Conservation (phyloP, 495 filamentous ascomycete species). For the Delitschia confertaspora region DNA sequence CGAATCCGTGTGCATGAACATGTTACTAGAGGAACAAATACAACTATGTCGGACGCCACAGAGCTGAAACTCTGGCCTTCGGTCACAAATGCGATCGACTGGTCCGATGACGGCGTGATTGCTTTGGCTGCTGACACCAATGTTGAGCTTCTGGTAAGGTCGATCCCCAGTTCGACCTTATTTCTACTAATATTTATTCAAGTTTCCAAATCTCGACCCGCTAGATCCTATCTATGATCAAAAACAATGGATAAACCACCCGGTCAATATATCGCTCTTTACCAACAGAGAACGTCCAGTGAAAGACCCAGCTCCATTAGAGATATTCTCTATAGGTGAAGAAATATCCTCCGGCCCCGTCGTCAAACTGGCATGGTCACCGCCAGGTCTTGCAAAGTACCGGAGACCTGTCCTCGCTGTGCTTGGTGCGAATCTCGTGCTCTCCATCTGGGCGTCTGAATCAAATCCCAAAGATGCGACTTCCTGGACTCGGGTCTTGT, state of each 20-base stretch:
- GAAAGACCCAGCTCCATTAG: slow-evolving; percentile 39
- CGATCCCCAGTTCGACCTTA: neutral
- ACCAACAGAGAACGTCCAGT: slow-evolving; percentile 45
- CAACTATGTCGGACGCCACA: slow-evolving; percentile 24
- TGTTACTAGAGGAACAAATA: neutral
- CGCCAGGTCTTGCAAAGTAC: slow-evolving; percentile 50
- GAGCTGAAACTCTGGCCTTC: slow-evolving; percentile 36
- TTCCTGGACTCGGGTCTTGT: slow-evolving; percentile 32
- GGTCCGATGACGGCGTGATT: slow-evolving; percentile 55
- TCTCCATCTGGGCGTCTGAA: slow-evolving; percentile 28
- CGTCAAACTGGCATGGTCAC: slow-evolving; percentile 50
- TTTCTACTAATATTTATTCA: slow-evolving; percentile 11
- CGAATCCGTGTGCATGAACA: neutral
- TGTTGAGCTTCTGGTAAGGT: slow-evolving; percentile 46
- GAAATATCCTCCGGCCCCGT: slow-evolving; percentile 52
- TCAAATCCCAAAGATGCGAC: slow-evolving; percentile 20
- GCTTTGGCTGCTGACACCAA: slow-evolving; percentile 51
- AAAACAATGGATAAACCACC: slow-evolving; percentile 27
- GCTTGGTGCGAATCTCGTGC: slow-evolving; percentile 47
- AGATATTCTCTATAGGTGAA: slow-evolving; percentile 51
- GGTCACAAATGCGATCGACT: slow-evolving; percentile 44
- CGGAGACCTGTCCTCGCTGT: slow-evolving; percentile 51
- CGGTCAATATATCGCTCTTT: slow-evolving; percentile 45
- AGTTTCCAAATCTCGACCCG: slow-evolving; percentile 29
- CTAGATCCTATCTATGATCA: slow-evolving; percentile 1